Conservation (phyloP, 352 stramenopile species). For the Poterioochromonas sp. region DNA sequence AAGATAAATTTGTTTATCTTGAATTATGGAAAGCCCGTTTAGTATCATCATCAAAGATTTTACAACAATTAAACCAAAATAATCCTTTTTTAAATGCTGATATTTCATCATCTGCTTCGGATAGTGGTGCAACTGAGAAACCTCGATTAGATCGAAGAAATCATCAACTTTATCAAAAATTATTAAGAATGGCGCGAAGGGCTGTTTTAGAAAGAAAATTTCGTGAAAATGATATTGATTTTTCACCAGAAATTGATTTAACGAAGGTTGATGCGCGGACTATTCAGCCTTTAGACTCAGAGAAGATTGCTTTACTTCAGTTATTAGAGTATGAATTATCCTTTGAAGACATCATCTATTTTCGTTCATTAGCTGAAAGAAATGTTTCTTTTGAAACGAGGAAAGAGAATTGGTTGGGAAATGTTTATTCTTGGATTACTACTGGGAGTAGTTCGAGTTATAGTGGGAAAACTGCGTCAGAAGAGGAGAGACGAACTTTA, state of each 20-base stretch:
- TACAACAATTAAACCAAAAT: background rate
- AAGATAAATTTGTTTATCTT: slow-evolving; percentile 30
- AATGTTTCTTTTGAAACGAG: background rate
- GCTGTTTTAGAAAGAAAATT: background rate
- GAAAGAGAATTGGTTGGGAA: background rate
- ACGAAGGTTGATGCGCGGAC: background rate
- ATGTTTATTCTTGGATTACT: background rate
- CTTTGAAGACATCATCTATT: slow-evolving; percentile 30
- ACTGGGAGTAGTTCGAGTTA: background rate
- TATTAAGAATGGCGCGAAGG: background rate
- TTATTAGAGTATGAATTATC: slow-evolving; percentile 18
- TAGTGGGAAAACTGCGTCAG: background rate
- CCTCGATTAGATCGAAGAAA: background rate
- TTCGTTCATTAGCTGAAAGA: slow-evolving; percentile 9
- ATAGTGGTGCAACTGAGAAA: no score
- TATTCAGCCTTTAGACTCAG: background rate
- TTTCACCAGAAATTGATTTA: background rate
- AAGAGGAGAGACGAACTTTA: slow-evolving; percentile 2
- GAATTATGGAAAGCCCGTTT: slow-evolving; percentile 14
- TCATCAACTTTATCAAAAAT: background rate
- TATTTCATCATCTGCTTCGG: no score
- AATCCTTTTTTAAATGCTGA: no score
- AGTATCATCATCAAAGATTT: background rate
- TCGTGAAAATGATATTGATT: background rate
- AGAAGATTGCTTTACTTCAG: slow-evolving; percentile 2